Percentiles rank a stretch among this genome's conserved stretches.
phyloP scores from a whole-genome alignment of 805 yeast genomes.

The Nakazawaea peltata region DNA sequence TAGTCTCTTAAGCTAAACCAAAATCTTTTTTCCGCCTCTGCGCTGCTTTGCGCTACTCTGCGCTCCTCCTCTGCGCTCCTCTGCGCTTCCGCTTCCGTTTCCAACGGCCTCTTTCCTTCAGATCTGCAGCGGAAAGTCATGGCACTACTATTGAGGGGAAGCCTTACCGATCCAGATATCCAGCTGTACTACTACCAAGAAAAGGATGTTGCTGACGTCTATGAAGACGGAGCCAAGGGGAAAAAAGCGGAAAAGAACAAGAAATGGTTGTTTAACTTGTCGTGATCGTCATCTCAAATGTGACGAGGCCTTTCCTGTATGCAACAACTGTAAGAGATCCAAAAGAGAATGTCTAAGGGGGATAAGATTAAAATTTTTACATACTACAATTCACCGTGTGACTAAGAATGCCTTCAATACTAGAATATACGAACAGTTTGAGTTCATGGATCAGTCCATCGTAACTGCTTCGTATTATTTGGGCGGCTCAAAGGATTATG shows the following conservation, averaged over 20 bases:
- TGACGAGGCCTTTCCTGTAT: constrained; percentile 55
- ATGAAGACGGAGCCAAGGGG: neutral
- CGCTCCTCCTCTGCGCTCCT: neutral
- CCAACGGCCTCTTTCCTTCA: too few species aligned
- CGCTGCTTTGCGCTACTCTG: too few species aligned
- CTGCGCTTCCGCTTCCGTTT: too few species aligned
- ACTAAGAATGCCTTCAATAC: constrained; percentile 1
- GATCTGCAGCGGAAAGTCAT: too few species aligned
- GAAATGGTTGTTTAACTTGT: constrained; percentile 50
- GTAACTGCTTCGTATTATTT: constrained; percentile 32
- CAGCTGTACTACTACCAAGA: too few species aligned
- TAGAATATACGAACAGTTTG: neutral
- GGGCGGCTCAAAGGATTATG: constrained; percentile 25
- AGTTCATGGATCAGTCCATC: constrained; percentile 33
- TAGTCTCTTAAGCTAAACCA: too few species aligned
- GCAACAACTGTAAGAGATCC: constrained; percentile 47
- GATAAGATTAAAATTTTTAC: constrained; percentile 33
- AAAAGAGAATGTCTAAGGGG: constrained; percentile 41
- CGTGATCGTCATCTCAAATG: constrained; percentile 62
- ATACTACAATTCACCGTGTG: constrained; percentile 6
- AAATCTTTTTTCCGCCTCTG: too few species aligned
- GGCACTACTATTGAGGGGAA: too few species aligned
- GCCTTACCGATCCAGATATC: too few species aligned
- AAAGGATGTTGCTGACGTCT: neutral
- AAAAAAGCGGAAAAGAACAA: constrained; percentile 16